Conservation (phyloP, 2,329 filamentous ascomycete species). For the Ophiocordyceps robertsii region DNA sequence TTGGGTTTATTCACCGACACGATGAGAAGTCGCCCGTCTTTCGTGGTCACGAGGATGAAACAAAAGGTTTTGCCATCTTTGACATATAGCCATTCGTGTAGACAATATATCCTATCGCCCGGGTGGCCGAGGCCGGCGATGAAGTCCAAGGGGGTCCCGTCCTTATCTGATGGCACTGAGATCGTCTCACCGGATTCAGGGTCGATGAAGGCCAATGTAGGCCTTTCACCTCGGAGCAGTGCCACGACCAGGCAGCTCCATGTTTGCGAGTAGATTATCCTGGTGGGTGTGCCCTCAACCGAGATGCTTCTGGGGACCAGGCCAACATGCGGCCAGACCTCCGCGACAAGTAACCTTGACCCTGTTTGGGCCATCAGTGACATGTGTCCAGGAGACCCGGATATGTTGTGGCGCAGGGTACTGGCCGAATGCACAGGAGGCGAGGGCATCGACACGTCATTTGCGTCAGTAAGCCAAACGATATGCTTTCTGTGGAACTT, state of each 20-base stretch:
- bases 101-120: constrained; percentile 44
- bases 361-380: constrained; percentile 37
- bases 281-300: constrained; percentile 32
- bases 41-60: constrained; percentile 48
- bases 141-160: constrained; percentile 27
- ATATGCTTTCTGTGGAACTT: constrained; percentile 26
- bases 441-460: constrained; percentile 28
- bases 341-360: constrained; percentile 36
- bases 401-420: constrained; percentile 25
- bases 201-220: constrained; percentile 43
- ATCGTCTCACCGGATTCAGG: constrained; percentile 38
- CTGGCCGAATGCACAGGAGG: constrained; percentile 34
- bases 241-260: constrained; percentile 42
- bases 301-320: constrained; percentile 36
- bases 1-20: constrained; percentile 29
- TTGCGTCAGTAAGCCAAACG: constrained; percentile 39
- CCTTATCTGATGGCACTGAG: constrained; percentile 30
- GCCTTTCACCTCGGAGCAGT: constrained; percentile 24
- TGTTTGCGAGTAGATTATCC: constrained; percentile 39
- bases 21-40: constrained; percentile 40
- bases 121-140: constrained; percentile 42
- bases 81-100: constrained; percentile 51
- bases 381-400: constrained; percentile 21
- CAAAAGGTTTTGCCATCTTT: constrained; percentile 45
- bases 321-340: constrained; percentile 30